Percentiles rank a stretch among this genome's conserved stretches.
Evolutionary conservation across 2,329 filamentous ascomycete genomes (phyloP).

Genomic region (Colletotrichum musae): DNA sequence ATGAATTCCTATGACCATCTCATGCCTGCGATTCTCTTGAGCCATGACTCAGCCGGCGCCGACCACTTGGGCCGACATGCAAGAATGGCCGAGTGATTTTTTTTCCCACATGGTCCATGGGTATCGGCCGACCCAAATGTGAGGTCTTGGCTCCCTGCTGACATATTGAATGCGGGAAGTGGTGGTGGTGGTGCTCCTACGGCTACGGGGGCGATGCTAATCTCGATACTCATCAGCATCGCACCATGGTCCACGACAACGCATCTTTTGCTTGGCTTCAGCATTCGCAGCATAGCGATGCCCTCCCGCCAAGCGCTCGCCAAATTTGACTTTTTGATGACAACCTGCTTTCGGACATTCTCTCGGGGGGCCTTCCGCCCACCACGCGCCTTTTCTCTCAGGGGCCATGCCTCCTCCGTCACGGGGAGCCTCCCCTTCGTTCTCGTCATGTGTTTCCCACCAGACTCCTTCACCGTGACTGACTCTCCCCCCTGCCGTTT

Average conservation of each 20-base stretch:
- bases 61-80: not conserved
- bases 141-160: constrained; percentile 18
- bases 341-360: constrained; percentile 10
- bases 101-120: not conserved
- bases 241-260: not conserved
- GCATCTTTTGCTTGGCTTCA: constrained; percentile 1
- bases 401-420: not conserved
- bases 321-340: constrained; percentile 24
- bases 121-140: constrained; percentile 8
- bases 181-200: not conserved
- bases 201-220: constrained; percentile 10
- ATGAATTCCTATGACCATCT: constrained; percentile 9
- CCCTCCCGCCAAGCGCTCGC: constrained; percentile 26
- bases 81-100: no score
- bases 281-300: no score
- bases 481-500: constrained; percentile 20
- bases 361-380: constrained; percentile 9
- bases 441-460: constrained; percentile 32
- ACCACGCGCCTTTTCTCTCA: not conserved
- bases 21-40: not conserved
- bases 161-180: constrained; percentile 3
- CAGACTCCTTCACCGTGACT: not conserved
- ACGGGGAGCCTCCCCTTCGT: constrained; percentile 3
- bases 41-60: constrained; percentile 13
- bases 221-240: not conserved